Base-by-base conservation (phyloP, 2,329 filamentous ascomycete genomes). In the Emergomyces africanus region DNA sequence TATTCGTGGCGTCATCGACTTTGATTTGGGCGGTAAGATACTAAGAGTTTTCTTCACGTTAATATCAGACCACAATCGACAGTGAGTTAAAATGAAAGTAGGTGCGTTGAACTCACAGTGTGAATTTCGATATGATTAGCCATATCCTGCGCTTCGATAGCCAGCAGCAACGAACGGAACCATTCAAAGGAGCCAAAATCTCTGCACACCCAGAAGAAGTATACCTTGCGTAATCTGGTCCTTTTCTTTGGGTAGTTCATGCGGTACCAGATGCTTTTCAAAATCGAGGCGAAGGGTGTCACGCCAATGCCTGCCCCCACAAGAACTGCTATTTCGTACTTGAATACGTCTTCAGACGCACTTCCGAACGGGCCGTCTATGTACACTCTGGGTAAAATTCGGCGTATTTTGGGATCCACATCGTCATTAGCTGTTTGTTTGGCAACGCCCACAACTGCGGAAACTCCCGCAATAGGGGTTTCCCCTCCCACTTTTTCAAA, bases 181-280 rank as follows among this genome's bases (percentile, higher is more conserved):
- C 89, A 95, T 77, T 94, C 89, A 67, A 94, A 91, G 0, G 87
- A 90, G 39, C 86, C 88, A 68, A 92, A 92, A 73, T 94, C 89
- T 72, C 89, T 82, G 78, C 89, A 92, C 63, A 94, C 85, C 89
- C 89, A 94, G 81, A 94, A 90, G 78, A 94, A 94, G 78, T 94
- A 95, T 28, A 95, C 88, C 73, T 94, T 95, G 68, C 85, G 81
- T 49, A 95, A 79, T 3, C 88, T 81, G 2, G 88, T 91, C 75
- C 87, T 87, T 71, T 63, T 61, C 50, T 89, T 85, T 2, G 87
- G 87, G 74, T 89, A 91, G 79, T 90, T 92, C 86, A 92, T 90
- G 55, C 89, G 84, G 78, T 94, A 95, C 89, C 89, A 95, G 74
- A 95, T 92, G 57, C 87, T 90, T 79, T 95, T 95, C 69, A 81